A percentile compares a stretch with the other conserved stretches of the same genome.
Conservation (phyloP, 2,329 filamentous ascomycete genomes). For the Tolypocladium endophyticum region DNA sequence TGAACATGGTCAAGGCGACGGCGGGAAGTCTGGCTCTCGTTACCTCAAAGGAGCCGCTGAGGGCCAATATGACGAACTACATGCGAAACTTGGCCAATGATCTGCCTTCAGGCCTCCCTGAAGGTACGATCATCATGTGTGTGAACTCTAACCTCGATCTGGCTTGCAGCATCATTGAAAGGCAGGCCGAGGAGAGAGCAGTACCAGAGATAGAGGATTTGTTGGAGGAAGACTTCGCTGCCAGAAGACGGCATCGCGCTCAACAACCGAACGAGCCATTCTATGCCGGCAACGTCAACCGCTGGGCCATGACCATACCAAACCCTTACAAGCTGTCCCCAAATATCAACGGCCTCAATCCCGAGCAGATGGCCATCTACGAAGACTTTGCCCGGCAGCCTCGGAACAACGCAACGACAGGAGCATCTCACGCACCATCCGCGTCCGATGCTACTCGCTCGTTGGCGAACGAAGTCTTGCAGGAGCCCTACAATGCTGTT, state of each 20-base stretch:
- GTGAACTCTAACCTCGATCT: conserved; percentile 95
- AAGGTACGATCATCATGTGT: conserved; percentile 95
- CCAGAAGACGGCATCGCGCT: conserved; percentile 63
- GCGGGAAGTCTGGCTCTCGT: conserved; percentile 90
- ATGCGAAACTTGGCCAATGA: conserved; percentile 62
- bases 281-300: conserved; percentile 68
- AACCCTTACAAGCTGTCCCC: conserved; percentile 84
- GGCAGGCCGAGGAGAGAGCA: conserved; percentile 87
- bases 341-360: conserved; percentile 59
- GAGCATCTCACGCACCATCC: conserved; percentile 45
- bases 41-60: conserved; percentile 94
- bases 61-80: conserved; percentile 96
- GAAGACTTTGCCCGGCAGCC: conserved; percentile 90
- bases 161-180: conserved; percentile 88
- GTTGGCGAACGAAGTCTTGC: conserved; percentile 52
- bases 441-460: conserved; percentile 51
- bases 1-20: conserved; percentile 90
- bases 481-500: conserved; percentile 49
- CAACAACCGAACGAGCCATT: conserved; percentile 76
- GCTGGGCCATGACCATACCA: conserved; percentile 89
- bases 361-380: conserved; percentile 90
- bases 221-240: conserved; percentile 70
- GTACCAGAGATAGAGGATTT: conserved; percentile 92
- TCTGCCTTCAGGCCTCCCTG: conserved; percentile 73
- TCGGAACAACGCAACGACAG: conserved; percentile 46